Evolutionary conservation across 2,329 filamentous ascomycete species (phyloP).

Genomic region (Ophioceras dolichostomum): DNA sequence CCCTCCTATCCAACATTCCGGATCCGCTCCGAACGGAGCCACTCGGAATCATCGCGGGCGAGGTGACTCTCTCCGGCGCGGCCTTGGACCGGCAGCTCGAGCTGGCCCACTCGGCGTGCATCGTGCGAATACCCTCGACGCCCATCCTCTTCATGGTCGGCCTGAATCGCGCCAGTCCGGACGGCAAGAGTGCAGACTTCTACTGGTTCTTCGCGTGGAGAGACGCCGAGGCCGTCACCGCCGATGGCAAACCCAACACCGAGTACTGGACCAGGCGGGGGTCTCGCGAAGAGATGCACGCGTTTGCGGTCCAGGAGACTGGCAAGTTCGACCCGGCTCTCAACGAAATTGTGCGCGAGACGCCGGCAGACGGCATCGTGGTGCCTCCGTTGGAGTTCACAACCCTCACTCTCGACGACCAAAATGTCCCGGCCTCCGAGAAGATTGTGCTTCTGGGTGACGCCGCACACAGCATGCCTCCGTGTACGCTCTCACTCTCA

Average conservation of each 20-base stretch:
- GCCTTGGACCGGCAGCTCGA: constrained; percentile 17
- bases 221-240: constrained; percentile 7
- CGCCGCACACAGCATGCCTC: constrained; percentile 44
- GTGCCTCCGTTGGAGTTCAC: constrained; percentile 32
- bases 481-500: constrained; percentile 2
- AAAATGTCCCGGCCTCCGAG: constrained; percentile 46
- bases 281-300: constrained; percentile 3
- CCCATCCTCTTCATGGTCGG: constrained; percentile 11
- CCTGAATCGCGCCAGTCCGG: constrained; percentile 10
- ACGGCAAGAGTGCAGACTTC: constrained; percentile 11
- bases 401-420: constrained; percentile 41
- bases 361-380: constrained; percentile 15
- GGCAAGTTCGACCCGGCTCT: constrained; percentile 14
- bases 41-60: constrained; percentile 15
- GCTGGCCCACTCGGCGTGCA: constrained; percentile 17
- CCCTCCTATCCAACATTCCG: constrained; percentile 13
- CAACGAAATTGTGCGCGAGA: constrained; percentile 6
- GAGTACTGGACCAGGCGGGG: constrained; percentile 19
- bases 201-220: constrained; percentile 15
- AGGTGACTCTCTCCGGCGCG: constrained; percentile 12
- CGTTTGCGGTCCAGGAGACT: not conserved
- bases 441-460: constrained; percentile 49
- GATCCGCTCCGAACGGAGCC: constrained; percentile 15
- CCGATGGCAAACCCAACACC: constrained; percentile 13
- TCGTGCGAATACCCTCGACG: constrained; percentile 6